Percentiles rank a stretch among this genome's conserved stretches.
phyloP scores from a whole-genome alignment of 441 rosid species.

The Populus hybrid region DNA sequence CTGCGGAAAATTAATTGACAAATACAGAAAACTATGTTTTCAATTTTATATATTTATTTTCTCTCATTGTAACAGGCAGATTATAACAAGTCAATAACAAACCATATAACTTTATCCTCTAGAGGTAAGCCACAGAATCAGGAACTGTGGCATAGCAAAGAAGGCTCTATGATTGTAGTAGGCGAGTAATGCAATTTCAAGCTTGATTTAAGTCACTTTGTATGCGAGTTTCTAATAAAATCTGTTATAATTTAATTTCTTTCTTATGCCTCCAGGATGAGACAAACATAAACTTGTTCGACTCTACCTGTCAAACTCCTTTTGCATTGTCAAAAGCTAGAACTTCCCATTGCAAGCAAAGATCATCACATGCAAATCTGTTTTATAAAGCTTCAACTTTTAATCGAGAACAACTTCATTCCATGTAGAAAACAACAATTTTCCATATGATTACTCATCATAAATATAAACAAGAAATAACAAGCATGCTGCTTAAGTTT shows the following conservation, averaged over 20 bases:
- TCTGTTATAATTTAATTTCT: background rate
- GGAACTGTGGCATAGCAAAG: background rate
- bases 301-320: background rate
- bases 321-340: background rate
- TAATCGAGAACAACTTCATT: background rate
- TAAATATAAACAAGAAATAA: background rate
- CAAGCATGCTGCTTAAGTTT: background rate
- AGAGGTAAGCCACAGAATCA: background rate
- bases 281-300: background rate
- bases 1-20: background rate
- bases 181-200: background rate
- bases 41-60: background rate
- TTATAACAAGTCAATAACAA: background rate
- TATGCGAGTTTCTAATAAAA: background rate
- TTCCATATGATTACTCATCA: background rate
- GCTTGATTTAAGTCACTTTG: too few species aligned
- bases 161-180: background rate
- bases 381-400: background rate
- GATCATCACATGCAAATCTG: background rate
- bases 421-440: background rate
- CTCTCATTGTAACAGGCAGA: too few species aligned
- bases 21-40: background rate
- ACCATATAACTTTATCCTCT: background rate
- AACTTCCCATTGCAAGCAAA: background rate
- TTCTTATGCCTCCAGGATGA: background rate